phyloP scores from a whole-genome alignment of 768 basidiomycete species.

The Tubosaeta sp. region DNA sequence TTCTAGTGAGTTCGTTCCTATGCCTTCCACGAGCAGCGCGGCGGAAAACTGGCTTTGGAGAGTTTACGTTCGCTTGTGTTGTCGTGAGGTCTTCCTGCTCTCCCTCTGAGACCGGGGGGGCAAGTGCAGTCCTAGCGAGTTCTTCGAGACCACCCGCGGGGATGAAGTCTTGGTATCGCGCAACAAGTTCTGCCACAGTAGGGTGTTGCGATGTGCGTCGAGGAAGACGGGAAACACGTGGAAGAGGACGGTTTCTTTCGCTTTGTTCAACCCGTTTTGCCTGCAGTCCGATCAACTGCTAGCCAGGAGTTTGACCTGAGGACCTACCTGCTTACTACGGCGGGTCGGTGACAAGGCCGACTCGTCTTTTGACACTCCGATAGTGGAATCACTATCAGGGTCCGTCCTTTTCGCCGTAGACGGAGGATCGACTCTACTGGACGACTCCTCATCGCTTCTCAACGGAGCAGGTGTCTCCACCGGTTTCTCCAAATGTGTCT shows the following conservation, averaged over 20 bases:
- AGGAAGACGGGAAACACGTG: conserved; percentile 57
- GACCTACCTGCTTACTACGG: conserved; percentile 26
- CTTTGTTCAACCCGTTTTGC: conserved; percentile 23
- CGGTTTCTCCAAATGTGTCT: conserved; percentile 22
- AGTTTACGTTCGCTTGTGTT: conserved; percentile 17
- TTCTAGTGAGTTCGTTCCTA: conserved; percentile 42
- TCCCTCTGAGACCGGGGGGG: conserved; percentile 72
- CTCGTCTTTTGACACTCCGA: conserved; percentile 49
- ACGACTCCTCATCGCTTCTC: conserved; percentile 17
- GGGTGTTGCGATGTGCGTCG: conserved; percentile 52
- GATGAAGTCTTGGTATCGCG: conserved; percentile 73
- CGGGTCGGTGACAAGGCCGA: conserved; percentile 12
- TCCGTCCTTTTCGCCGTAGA: conserved; percentile 44
- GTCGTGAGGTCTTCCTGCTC: conserved; percentile 58
- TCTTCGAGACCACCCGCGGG: conserved; percentile 71
- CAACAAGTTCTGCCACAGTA: conserved; percentile 82
- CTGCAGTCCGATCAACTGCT: conserved; percentile 12
- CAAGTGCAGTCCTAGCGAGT: conserved; percentile 63
- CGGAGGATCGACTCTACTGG: conserved; percentile 6
- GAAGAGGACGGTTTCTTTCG: conserved; percentile 20
- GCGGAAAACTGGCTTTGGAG: conserved; percentile 29
- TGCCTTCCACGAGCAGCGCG: conserved; percentile 45
- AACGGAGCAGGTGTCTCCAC: conserved; percentile 14
- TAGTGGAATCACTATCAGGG: conserved; percentile 81
- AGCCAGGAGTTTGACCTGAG: neutral